phyloP scores from a whole-genome alignment of 495 filamentous ascomycete species.

The Xylaria intraflava region DNA sequence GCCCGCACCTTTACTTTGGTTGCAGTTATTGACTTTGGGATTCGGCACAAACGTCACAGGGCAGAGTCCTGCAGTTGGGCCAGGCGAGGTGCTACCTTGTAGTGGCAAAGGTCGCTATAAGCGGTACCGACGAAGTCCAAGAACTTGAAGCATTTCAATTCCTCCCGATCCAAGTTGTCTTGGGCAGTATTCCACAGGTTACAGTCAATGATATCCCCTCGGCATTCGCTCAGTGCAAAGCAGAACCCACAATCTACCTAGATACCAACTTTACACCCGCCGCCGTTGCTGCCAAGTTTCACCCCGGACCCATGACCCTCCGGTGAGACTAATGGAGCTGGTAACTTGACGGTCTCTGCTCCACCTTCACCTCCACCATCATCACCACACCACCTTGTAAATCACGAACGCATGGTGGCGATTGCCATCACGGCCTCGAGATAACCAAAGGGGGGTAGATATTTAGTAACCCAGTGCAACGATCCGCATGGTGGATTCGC shows the following conservation, averaged over 20 bases:
- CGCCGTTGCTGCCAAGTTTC: neutral
- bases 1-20: neutral
- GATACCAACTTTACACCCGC: neutral
- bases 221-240: no score
- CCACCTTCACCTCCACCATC: conserved; percentile 3
- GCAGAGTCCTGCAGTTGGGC: no score
- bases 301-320: neutral
- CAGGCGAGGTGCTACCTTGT: no score
- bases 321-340: neutral
- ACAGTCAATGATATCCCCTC: no score
- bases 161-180: no score
- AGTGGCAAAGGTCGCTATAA: no score
- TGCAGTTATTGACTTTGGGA: neutral
- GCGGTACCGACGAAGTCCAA: no score
- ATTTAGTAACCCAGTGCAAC: neutral
- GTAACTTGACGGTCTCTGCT: conserved; percentile 1
- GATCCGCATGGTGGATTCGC: conserved; percentile 4
- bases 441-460: conserved; percentile 7
- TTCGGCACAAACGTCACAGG: no score
- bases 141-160: no score
- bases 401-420: conserved; percentile 4
- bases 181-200: no score
- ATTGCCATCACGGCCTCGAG: conserved; percentile 6
- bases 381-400: conserved; percentile 4
- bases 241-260: no score